phyloP scores from a whole-genome alignment of 805 yeast species.

The Candida sithepensis region DNA sequence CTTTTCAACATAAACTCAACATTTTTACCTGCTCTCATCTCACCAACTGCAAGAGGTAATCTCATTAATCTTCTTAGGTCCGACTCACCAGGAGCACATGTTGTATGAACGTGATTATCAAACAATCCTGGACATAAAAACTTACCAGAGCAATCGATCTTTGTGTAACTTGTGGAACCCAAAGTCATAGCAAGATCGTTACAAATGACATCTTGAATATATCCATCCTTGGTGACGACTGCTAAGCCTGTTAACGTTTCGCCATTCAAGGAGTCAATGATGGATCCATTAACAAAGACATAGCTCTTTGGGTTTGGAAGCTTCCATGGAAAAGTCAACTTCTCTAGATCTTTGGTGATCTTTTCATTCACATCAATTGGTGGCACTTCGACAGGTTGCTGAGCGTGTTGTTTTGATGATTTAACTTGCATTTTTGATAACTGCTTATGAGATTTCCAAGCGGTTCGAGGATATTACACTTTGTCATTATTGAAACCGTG shows the following conservation, averaged over 20 bases:
- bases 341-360: slow-evolving; percentile 20
- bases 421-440: not conserved
- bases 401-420: not conserved
- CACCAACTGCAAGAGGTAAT: slow-evolving; percentile 18
- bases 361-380: slow-evolving; percentile 26
- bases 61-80: slow-evolving; percentile 17
- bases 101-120: slow-evolving; percentile 27
- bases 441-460: no score
- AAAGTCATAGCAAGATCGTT: not conserved
- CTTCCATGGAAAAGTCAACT: slow-evolving; percentile 24
- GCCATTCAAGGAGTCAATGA: slow-evolving; percentile 20
- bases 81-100: slow-evolving; percentile 24
- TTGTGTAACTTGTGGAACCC: slow-evolving; percentile 4
- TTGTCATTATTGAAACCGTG: no score
- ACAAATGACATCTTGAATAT: slow-evolving; percentile 10
- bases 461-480: no score
- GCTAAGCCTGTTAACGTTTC: slow-evolving; percentile 10
- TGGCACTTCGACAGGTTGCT: slow-evolving; percentile 6
- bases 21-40: slow-evolving; percentile 21
- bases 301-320: slow-evolving; percentile 19
- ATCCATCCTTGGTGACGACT: slow-evolving; percentile 20
- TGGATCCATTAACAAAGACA: slow-evolving; percentile 19
- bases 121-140: slow-evolving; percentile 27
- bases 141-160: slow-evolving; percentile 25
- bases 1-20: slow-evolving; percentile 21